Base-by-base conservation (phyloP, 2,329 filamentous ascomycete species). In the Colletotrichum incanum region DNA sequence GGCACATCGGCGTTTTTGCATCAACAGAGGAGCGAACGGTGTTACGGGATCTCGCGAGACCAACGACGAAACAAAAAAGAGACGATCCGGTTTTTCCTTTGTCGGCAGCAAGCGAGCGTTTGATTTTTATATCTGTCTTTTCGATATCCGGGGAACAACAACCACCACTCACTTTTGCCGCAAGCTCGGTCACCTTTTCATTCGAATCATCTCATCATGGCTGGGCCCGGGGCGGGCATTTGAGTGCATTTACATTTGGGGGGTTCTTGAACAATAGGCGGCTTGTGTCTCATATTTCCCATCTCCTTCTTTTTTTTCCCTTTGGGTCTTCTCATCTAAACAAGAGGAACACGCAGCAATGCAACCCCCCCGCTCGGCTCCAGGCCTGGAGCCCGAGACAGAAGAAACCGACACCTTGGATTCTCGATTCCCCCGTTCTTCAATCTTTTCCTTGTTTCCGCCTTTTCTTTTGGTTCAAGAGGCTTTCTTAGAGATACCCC, bases 311-410 rank as follows among this genome's bases (percentile, higher is more conserved):
- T 78, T 78, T 72, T 74, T 64, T 73, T 76, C 77, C 76, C 76
- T 78, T 76, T 74, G 74, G 75, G 75, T 78, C 78, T 76, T 74
- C 72, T 69, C 72, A 77, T 79, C 78, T 80, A 86, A 84, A 86
- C 82, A 89, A 89, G 87, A 90, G 84, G 84, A 88, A 87, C 79
- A 87, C 85, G 89, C 89, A 91, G 89, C 89, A 89, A 91, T 91
- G 89, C 89, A 89, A 84, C 82, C 75, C 72, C 81, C 71, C 59
- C 78, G 81, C 82, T 85, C 84, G 85, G 85, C 83, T 77, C 76
- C 65, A 82, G 82, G 79, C 69, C 69, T 59, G 52, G 65, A 68
- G 69, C 69, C 83, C 84, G 84, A 86, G 84, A 85, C 84, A 81
- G 81, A 80, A 84, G 82, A 80, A 79, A 78, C 78, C 76, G 75